phyloP scores from a whole-genome alignment of 2,329 filamentous ascomycete genomes.

The Paecilomyces formosus region DNA sequence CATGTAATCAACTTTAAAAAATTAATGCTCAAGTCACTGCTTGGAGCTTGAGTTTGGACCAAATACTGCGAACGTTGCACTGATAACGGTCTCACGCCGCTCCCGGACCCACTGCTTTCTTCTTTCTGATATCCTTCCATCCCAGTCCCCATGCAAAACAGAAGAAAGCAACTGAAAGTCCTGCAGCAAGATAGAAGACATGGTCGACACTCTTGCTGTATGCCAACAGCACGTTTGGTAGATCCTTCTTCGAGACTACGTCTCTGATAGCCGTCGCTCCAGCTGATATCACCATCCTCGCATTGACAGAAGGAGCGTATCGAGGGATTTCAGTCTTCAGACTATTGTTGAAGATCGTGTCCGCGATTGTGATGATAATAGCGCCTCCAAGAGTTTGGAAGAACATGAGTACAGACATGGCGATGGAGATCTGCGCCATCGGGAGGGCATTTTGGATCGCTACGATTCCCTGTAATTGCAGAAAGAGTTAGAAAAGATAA shows the following conservation, averaged over 20 bases:
- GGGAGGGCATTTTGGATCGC: constrained; percentile 33
- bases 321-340: constrained; percentile 47
- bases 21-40: too few species aligned
- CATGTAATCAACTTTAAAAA: too few species aligned
- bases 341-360: constrained; percentile 61
- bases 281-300: constrained; percentile 26
- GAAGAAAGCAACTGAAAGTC: constrained; percentile 6
- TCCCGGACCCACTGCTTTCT: not conserved
- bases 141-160: constrained; percentile 12
- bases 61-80: too few species aligned
- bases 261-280: constrained; percentile 38
- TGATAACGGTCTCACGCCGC: not conserved
- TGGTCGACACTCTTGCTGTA: constrained; percentile 18
- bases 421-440: constrained; percentile 29
- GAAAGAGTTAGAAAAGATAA: constrained; percentile 30
- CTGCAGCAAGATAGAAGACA: constrained; percentile 14
- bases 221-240: constrained; percentile 26
- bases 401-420: constrained; percentile 43
- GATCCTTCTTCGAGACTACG: constrained; percentile 24
- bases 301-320: constrained; percentile 31
- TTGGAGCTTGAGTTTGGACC: too few species aligned
- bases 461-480: constrained; percentile 28
- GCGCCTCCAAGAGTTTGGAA: constrained; percentile 61
- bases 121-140: constrained; percentile 13
- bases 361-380: constrained; percentile 56